A percentile compares a stretch with the other conserved stretches of the same genome.
These are phyloP conservation scores for Neoboletus brunneissimus DNA, from an alignment of 768 basidiomycete genomes.

Conservation along the genomic window DNA sequence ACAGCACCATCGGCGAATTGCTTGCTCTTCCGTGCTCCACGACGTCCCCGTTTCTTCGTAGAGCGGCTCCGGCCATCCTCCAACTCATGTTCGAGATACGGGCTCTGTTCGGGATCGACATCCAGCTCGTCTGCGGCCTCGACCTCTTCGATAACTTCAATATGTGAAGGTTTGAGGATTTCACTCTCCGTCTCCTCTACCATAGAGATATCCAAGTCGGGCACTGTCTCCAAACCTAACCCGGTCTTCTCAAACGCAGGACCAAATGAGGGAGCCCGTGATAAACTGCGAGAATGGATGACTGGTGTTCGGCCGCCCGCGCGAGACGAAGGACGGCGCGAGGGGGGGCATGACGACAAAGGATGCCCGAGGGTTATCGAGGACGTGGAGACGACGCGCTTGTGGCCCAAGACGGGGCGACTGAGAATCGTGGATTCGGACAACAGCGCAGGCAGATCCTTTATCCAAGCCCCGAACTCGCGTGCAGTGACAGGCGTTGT, in stretches of 20 bases:
- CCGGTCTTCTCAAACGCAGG: constrained; percentile 43
- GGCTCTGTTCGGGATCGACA: constrained; percentile 13
- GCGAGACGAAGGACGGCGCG: constrained; percentile 70
- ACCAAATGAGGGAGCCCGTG: constrained; percentile 63
- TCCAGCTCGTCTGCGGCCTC: constrained; percentile 35
- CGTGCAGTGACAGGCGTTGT: constrained; percentile 57
- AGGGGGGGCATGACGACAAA: constrained; percentile 60
- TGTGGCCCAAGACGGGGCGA: constrained; percentile 42
- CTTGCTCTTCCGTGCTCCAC: constrained; percentile 81
- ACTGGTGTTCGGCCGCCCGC: constrained; percentile 56
- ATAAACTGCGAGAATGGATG: constrained; percentile 52
- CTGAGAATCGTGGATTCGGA: constrained; percentile 35
- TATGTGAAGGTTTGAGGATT: constrained; percentile 19
- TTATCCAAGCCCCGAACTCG: constrained; percentile 85
- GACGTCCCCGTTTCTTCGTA: constrained; percentile 75
- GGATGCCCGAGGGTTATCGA: constrained; percentile 61
- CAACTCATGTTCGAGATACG: constrained; percentile 28
- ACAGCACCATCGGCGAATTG: constrained; percentile 23
- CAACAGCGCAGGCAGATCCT: constrained; percentile 73
- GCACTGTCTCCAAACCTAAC: constrained; percentile 47
- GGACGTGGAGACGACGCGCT: constrained; percentile 56
- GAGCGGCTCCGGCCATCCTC: constrained; percentile 48
- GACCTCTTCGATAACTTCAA: constrained; percentile 38
- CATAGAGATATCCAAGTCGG: constrained; percentile 42
- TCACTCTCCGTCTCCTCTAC: constrained; percentile 45